These are phyloP conservation scores for Penicillium occitanis DNA, from an alignment of 2,329 filamentous ascomycete genomes.

Conservation along the genomic window DNA sequence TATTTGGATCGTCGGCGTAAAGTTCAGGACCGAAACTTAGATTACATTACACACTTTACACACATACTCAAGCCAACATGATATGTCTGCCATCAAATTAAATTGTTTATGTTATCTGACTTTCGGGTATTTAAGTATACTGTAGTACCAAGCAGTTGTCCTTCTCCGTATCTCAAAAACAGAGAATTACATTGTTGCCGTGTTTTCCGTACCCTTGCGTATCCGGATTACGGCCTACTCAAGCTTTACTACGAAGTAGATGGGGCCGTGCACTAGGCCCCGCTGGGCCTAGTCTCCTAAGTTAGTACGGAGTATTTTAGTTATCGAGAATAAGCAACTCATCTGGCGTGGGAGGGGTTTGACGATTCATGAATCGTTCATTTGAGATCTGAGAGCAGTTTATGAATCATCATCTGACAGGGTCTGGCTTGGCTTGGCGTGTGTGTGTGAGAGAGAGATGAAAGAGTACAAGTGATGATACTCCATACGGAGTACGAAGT, in stretches of 20 bases:
- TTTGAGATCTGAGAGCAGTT: neutral
- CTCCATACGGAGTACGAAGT: neutral
- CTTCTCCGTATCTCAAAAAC: neutral
- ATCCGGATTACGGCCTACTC: neutral
- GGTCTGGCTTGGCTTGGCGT: neutral
- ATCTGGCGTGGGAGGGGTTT: neutral
- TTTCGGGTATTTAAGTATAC: neutral
- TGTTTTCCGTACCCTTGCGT: neutral
- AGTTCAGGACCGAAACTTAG: slow-evolving; percentile 1
- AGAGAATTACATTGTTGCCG: neutral
- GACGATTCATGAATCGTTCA: neutral
- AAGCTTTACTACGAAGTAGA: neutral
- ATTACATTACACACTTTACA: neutral
- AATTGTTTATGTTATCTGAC: neutral
- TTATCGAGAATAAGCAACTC: neutral
- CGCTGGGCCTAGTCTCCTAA: neutral
- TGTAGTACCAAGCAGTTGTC: neutral
- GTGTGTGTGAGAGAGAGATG: neutral
- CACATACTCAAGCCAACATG: neutral
- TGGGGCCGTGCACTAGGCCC: neutral
- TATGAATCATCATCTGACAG: neutral
- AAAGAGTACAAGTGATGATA: neutral
- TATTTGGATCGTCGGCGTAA: neutral
- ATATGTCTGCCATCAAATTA: neutral
- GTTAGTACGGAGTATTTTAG: too few relatives aligned